Evolutionary conservation across 1,284 basidiomycete species (phyloP).

Genomic region (Gomphus bonarii): DNA sequence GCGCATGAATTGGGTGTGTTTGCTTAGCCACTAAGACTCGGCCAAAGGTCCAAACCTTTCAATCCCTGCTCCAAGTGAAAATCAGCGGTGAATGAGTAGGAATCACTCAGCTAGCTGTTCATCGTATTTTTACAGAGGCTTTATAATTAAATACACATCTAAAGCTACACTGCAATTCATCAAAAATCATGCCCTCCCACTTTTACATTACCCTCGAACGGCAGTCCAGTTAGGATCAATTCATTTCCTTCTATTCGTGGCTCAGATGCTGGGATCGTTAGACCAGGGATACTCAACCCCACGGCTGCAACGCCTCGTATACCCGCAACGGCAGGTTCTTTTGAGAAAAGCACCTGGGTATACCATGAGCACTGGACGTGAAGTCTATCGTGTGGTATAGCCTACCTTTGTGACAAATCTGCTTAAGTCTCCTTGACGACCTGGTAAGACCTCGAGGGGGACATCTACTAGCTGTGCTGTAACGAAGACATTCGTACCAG

Average conservation of each 20-base stretch:
- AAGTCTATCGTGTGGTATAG: constrained; percentile 3
- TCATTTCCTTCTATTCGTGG: constrained; percentile 23
- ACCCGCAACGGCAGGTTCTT: constrained; percentile 57
- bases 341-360: constrained; percentile 52
- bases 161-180: background rate
- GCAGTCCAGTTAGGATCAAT: constrained; percentile 51
- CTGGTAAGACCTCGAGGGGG: constrained; percentile 63
- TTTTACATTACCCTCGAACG: constrained; percentile 54
- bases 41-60: no score
- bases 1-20: no score
- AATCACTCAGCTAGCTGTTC: no score
- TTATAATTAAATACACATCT: background rate
- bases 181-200: constrained; percentile 28
- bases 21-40: no score
- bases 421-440: constrained; percentile 61
- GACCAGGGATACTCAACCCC: constrained; percentile 44
- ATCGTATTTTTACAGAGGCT: background rate
- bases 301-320: constrained; percentile 57
- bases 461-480: constrained; percentile 58
- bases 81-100: no score
- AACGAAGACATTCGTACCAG: constrained; percentile 45
- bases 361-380: constrained; percentile 3
- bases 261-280: constrained; percentile 32
- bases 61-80: no score
- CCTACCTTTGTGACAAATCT: constrained; percentile 63